Base-by-base conservation (phyloP, 2,329 filamentous ascomycete genomes). In the Colletotrichum sansevieriae region DNA sequence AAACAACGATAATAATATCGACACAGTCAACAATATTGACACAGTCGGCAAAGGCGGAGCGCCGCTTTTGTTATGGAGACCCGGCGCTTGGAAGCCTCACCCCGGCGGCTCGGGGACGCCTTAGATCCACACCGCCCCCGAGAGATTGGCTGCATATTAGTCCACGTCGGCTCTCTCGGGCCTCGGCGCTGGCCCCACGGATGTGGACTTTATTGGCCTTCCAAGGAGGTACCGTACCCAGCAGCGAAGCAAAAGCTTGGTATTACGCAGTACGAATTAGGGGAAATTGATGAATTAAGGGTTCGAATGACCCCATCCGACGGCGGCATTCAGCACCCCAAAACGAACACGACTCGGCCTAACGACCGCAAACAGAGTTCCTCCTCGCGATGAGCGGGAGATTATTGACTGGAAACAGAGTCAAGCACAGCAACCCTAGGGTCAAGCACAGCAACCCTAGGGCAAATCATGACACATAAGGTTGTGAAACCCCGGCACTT, bases 391-490 rank as follows among this genome's bases (percentile, higher is more conserved):
- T 18, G 44, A 39, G 55, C 62, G 33, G 33, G 43, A 33, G 49
- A 52, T 52, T n/a, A 52, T 33, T 35, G 8, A 33, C 0, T 0
- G 22, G 11, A 25, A 33, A 55, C 33, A 44, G 33, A 55, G 44
- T 35, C 39, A 25, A 33, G 58, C 62, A 25, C 29, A 29, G 18
- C 11, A 18, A 25, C 25, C 25, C 49, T 29, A 22, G 29, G 58
- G 51, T 35, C 39, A 25, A 33, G 58, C 62, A 20, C 29, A 29
- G 18, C 8, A 18, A 25, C 25, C 25, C 49, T 29, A 22, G 29
- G 58, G 51, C 64, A 41, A 57, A 63, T 63, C 59, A 57, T 20
- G 33, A 57, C 41, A 57, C 58, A 63, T 57, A 57, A 35, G 39
- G 59, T 63, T 67, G 35, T 25, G 18, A 18, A 8, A n/a, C 33